Evolutionary conservation across 2,329 filamentous ascomycete species (phyloP), one percentile per base, ranked within the genome.

Genomic region (Trichoderma harzianum): DNA sequence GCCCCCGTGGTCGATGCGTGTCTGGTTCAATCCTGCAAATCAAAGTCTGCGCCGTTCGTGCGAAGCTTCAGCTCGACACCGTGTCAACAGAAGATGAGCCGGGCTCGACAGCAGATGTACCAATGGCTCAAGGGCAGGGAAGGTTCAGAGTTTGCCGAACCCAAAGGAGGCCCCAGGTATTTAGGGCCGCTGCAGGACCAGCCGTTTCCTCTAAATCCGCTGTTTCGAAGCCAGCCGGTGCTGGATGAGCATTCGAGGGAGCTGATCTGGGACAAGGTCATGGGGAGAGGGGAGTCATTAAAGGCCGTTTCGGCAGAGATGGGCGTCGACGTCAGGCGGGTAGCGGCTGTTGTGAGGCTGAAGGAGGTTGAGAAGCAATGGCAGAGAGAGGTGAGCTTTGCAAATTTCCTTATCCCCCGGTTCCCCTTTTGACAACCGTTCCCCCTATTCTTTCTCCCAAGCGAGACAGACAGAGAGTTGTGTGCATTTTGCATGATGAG

Each of bases 301-400:
- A 91, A 93, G 77, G 88, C 88, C 57, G 92, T 97, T 24, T 95
- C 93, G 78, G 91, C 92, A 1, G 88, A 93, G 77, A 87, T 93
- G 76, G 89, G 90, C 32, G 89, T 97, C 28, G 94, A 96, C 78
- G 91, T 97, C 82, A 89, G 93, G 78, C 88, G 95, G 76, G 92
- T 97, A 21, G 94, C 91, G 32, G 95, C 95, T 26, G 92, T 97
- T 24, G 92, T 97, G 72, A 86, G 95, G 77, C 84, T 98, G 77
- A 95, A 95, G 84, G 90, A 94, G 80, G 86, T 97, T 75, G 94
- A 98, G 84, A 94, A 92, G 83, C 85, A 91, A 75, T 94, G 91
- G 93, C 80, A 87, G 74, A 81, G 85, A 77, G 86, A 95, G 86
- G 95, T 97, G 87, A 87, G 93, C 79, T 71, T 61, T 16, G 8